Evolutionary conservation across 805 yeast species (phyloP), one percentile per base, ranked within the genome.

Genomic region (Soucietia sequanensis): DNA sequence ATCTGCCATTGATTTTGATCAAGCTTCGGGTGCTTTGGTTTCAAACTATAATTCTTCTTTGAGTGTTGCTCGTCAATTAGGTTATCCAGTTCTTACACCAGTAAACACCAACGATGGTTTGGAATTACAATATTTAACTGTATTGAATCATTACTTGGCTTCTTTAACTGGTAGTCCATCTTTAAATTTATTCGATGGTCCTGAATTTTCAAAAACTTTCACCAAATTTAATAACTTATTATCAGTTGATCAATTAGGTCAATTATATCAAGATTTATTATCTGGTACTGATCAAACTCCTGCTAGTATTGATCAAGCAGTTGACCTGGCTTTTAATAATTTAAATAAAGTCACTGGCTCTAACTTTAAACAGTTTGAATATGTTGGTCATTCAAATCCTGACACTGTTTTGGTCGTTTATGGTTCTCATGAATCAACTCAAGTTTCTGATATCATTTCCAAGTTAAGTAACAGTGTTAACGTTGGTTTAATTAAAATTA

Each of bases 181-280:
- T 10, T 56, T 88, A 37, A 81, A 85, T 58, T 68, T 87, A 42
- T 87, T 82, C 55, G 96, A 90, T 58, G 97, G 96, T 22, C 70
- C 84, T 10, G 72, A 79, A 33, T 80, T 76, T 38, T 54, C 76
- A 39, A 76, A 75, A 42, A 71, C 75, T 35, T 69, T 61, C 56
- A 64, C 31, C 44, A 72, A 68, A 38, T 65, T 70, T 42, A 50
- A 63, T n/a, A 60, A 68, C 35, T 68, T 71, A 35, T 52, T 70
- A 37, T 56, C 75, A 6, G 57, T 71, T n/a, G 68, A 61, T 10
- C 57, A 69, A 11, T 46, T 78, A 33, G 63, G 68, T 28, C 39
- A 49, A 6, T 49, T 65, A 34, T 70, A 69, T 49, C 54, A 58
- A 31, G 48, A 62, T 27, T 60, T 80, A 46, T 52, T 54, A 33